Conservation (phyloP, 768 basidiomycete genomes). For the Clitopilus hobsonii region DNA sequence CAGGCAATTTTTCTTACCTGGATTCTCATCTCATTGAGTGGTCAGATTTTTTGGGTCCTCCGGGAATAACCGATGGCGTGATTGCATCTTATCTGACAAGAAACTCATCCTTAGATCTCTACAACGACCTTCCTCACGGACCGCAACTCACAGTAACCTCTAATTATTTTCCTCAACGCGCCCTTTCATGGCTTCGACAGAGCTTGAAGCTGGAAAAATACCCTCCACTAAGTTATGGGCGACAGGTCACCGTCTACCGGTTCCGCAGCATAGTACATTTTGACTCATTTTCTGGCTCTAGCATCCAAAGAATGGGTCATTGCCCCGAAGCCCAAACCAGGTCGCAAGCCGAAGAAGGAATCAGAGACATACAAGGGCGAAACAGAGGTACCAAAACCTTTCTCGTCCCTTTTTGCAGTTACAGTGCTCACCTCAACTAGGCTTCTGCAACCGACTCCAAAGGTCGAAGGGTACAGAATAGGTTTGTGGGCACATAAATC, state of each 20-base stretch:
- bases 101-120: constrained; percentile 1
- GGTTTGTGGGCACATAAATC: too few species aligned
- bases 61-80: constrained; percentile 22
- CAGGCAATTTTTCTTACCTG: too few species aligned
- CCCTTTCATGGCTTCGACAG: constrained; percentile 7
- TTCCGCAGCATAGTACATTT: constrained; percentile 3
- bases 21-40: too few species aligned
- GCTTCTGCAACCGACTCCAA: constrained; percentile 40
- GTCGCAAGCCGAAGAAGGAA: constrained; percentile 86
- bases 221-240: constrained; percentile 69
- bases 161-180: constrained; percentile 17
- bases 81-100: constrained; percentile 52
- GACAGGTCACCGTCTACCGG: constrained; percentile 41
- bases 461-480: constrained; percentile 73
- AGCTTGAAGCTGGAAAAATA: constrained; percentile 12
- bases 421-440: constrained; percentile 6
- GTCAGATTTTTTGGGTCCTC: too few species aligned
- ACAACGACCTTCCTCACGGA: constrained; percentile 7
- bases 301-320: constrained; percentile 92
- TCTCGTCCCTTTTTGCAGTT: neutral
- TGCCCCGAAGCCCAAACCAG: constrained; percentile 81
- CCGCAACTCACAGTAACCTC: constrained; percentile 8
- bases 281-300: constrained; percentile 22
- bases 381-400: constrained; percentile 41
- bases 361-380: constrained; percentile 22